A percentile compares a stretch with the other conserved stretches of the same genome.
These are phyloP conservation scores for Scedosporium apiospermum DNA, from an alignment of 2,329 filamentous ascomycete species.

Conservation along the genomic window DNA sequence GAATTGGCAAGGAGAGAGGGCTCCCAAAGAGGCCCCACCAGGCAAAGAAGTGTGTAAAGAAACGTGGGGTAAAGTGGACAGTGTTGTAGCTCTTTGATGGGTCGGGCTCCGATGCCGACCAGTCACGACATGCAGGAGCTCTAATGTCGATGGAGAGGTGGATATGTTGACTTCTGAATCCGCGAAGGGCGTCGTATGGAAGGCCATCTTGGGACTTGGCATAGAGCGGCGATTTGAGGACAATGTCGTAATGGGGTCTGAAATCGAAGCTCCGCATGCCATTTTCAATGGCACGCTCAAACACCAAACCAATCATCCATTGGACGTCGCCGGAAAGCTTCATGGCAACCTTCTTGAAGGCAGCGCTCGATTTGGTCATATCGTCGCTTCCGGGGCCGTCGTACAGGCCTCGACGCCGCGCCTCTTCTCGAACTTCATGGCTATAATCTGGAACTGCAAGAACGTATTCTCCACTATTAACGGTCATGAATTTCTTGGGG, in stretches of 20 bases:
- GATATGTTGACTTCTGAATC: slow-evolving; percentile 95
- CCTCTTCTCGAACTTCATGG: slow-evolving; percentile 66
- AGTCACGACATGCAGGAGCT: slow-evolving; percentile 79
- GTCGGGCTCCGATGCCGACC: slow-evolving; percentile 65
- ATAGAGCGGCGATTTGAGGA: slow-evolving; percentile 71
- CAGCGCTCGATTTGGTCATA: slow-evolving; percentile 61
- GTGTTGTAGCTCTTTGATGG: slow-evolving; percentile 91
- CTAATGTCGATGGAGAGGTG: slow-evolving; percentile 88
- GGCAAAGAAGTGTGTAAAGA: slow-evolving; percentile 96
- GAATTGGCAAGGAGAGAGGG: slow-evolving; percentile 86
- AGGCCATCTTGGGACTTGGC: slow-evolving; percentile 48
- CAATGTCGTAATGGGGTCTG: slow-evolving; percentile 82
- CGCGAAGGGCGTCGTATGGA: slow-evolving; percentile 84
- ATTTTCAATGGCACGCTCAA: slow-evolving; percentile 70
- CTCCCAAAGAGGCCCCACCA: slow-evolving; percentile 98
- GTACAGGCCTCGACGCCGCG: slow-evolving; percentile 38
- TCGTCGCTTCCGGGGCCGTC: slow-evolving; percentile 37
- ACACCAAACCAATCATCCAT: slow-evolving; percentile 84
- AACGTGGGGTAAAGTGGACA: slow-evolving; percentile 84
- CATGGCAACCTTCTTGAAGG: slow-evolving; percentile 98
- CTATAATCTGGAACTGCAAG: slow-evolving; percentile 91
- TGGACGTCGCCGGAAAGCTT: slow-evolving; percentile 94
- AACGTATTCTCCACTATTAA: slow-evolving; percentile 91
- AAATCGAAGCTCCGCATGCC: slow-evolving; percentile 77
- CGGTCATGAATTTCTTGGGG: slow-evolving; percentile 87